Evolutionary conservation across 129 eudicot genomes (phyloP).

Genomic region (Erigeron canadensis): DNA sequence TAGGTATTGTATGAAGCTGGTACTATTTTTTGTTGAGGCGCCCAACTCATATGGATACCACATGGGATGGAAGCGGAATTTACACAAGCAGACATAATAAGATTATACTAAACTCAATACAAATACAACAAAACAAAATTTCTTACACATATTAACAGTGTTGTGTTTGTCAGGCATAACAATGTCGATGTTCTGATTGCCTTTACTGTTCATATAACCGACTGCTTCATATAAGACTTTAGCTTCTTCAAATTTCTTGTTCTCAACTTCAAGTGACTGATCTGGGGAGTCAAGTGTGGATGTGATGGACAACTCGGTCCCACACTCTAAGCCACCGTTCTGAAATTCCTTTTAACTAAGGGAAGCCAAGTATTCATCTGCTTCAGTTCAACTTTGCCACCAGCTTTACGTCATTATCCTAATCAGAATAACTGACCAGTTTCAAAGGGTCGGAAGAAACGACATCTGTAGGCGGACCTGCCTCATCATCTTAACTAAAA

Average conservation of each 20-base stretch:
- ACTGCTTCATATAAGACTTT: constrained; percentile 35
- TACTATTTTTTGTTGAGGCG: no score
- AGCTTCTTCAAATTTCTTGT: constrained; percentile 30
- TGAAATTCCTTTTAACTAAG: constrained; percentile 34
- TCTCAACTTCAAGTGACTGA: constrained; percentile 40
- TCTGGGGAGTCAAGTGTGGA: constrained; percentile 94
- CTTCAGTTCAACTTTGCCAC: constrained; percentile 29
- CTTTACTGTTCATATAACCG: constrained; percentile 12
- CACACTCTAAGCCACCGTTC: constrained; percentile 69
- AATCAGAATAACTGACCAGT: no score
- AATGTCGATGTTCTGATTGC: not conserved
- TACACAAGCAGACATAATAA: no score
- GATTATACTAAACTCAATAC: no score
- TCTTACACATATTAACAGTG: no score
- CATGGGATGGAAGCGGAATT: no score
- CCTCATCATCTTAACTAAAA: not conserved
- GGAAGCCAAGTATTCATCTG: constrained; percentile 32
- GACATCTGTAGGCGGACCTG: constrained; percentile 2
- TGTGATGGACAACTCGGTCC: constrained; percentile 81
- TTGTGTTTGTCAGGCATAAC: constrained; percentile 32
- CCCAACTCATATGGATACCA: no score
- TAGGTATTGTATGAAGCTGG: no score
- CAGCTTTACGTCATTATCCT: no score
- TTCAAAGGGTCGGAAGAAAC: constrained; percentile 14
- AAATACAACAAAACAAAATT: no score